phyloP scores from a whole-genome alignment of 2,329 filamentous ascomycete species.

The Boeremia lycopersici region DNA sequence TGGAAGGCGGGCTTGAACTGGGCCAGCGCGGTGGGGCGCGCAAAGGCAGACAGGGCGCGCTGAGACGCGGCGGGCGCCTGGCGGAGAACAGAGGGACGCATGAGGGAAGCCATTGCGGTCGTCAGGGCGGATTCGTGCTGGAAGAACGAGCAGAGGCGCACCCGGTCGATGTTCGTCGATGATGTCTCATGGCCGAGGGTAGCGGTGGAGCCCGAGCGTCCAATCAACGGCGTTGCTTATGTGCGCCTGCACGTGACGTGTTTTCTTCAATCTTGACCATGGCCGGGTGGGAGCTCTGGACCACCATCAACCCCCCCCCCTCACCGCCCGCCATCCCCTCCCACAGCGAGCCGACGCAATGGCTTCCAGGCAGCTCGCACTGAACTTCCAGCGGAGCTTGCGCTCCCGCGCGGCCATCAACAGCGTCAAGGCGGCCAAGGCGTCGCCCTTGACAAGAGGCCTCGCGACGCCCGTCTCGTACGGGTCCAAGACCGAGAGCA shows the following conservation, averaged over 20 bases:
- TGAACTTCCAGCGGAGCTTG: constrained; percentile 89
- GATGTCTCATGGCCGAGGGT: constrained; percentile 14
- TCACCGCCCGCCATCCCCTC: constrained; percentile 37
- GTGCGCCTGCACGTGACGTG: background rate
- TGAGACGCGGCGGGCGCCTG: constrained; percentile 52
- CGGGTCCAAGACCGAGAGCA: constrained; percentile 88
- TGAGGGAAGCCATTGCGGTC: constrained; percentile 59
- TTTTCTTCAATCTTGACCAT: constrained; percentile 6
- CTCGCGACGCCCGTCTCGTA: constrained; percentile 82
- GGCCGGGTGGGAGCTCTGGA: constrained; percentile 23
- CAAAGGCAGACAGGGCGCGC: constrained; percentile 53
- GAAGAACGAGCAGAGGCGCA: background rate
- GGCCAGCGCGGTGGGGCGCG: constrained; percentile 43
- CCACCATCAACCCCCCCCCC: constrained; percentile 31
- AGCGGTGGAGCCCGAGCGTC: background rate
- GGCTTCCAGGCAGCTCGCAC: constrained; percentile 96
- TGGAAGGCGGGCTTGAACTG: constrained; percentile 50
- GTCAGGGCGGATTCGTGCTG: constrained; percentile 1
- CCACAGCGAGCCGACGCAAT: constrained; percentile 59
- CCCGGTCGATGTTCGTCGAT: constrained; percentile 16
- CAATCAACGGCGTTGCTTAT: constrained; percentile 6
- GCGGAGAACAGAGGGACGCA: constrained; percentile 57
- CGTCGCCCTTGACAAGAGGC: constrained; percentile 75
- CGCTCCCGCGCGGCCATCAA: constrained; percentile 85
- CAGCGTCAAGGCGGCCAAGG: constrained; percentile 60